phyloP scores from a whole-genome alignment of 352 stramenopile species.

The Pythium aquatile region DNA sequence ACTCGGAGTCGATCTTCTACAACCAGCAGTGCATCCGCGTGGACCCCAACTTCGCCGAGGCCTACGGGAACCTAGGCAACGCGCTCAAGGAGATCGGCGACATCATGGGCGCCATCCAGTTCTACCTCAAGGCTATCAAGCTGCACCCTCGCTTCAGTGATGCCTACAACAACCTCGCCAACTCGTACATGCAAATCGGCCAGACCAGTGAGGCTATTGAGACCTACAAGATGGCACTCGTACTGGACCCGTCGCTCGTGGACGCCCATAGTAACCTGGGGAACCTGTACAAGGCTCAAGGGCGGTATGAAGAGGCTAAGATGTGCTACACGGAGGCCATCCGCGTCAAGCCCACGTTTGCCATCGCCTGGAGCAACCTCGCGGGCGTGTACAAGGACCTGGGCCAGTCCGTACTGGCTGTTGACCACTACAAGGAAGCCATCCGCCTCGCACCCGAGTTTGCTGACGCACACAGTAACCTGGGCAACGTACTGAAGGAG shows the following conservation, averaged over 20 bases:
- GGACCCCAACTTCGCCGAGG: slow-evolving; percentile 90
- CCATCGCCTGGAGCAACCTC: slow-evolving; percentile 92
- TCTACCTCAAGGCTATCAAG: slow-evolving; percentile 93
- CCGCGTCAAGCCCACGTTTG: slow-evolving; percentile 84
- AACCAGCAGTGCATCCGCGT: slow-evolving; percentile 94
- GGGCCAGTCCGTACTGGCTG: slow-evolving; percentile 71
- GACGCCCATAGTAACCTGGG: slow-evolving; percentile 95
- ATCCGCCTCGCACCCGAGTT: slow-evolving; percentile 83
- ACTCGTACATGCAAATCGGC: slow-evolving; percentile 91
- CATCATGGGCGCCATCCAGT: slow-evolving; percentile 86
- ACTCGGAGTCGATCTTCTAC: slow-evolving; percentile 93
- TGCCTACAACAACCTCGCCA: slow-evolving; percentile 92
- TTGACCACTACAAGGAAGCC: slow-evolving; percentile 86
- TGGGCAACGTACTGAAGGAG: slow-evolving; percentile 86
- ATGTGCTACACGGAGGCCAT: slow-evolving; percentile 91
- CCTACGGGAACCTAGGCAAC: slow-evolving; percentile 93
- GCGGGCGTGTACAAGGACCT: slow-evolving; percentile 91
- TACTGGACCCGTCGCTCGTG: slow-evolving; percentile 85
- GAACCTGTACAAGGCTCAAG: slow-evolving; percentile 91
- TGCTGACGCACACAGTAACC: slow-evolving; percentile 84
- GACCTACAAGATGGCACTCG: slow-evolving; percentile 93
- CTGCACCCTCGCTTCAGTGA: slow-evolving; percentile 90
- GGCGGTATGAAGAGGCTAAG: slow-evolving; percentile 84
- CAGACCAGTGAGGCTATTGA: slow-evolving; percentile 88
- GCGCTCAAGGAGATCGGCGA: slow-evolving; percentile 94